Conservation (phyloP, 306 rosid species). For the Casuarina equisetifolia region DNA sequence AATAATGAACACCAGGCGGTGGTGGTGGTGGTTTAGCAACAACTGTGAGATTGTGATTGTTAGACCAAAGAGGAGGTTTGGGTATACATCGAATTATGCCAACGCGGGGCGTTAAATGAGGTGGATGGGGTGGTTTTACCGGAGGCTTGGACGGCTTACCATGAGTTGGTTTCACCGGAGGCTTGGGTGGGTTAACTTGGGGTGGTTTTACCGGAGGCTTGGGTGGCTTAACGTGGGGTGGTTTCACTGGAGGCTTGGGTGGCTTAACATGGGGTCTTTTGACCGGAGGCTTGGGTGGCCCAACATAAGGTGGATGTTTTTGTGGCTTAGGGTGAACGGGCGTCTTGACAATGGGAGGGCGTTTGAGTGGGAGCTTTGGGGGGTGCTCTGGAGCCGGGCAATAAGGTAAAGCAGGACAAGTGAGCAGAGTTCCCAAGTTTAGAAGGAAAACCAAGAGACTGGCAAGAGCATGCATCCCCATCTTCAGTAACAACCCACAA, state of each 20-base stretch:
- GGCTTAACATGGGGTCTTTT: background rate
- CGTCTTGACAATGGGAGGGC: constrained; percentile 5
- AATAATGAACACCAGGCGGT: background rate
- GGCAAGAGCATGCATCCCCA: constrained; percentile 42
- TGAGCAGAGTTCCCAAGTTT: constrained; percentile 47
- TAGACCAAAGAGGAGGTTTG: constrained; percentile 17
- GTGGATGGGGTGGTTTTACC: constrained; percentile 32
- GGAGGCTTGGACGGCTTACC: constrained; percentile 27
- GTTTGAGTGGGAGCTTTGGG: constrained; percentile 37
- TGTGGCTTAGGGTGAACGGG: constrained; percentile 14
- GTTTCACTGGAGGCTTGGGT: no score
- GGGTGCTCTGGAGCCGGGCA: constrained; percentile 50
- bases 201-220: no score
- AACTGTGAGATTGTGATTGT: constrained; percentile 10
- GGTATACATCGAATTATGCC: background rate
- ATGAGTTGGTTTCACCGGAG: no score
- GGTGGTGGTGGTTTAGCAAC: constrained; percentile 42
- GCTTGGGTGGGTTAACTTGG: no score
- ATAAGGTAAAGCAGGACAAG: constrained; percentile 59
- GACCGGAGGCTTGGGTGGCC: constrained; percentile 17
- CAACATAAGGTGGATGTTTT: constrained; percentile 9
- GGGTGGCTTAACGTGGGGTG: constrained; percentile 11
- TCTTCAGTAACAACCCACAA: background rate
- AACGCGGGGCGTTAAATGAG: constrained; percentile 21
- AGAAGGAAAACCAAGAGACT: constrained; percentile 49